Evolutionary conservation across 2,329 filamentous ascomycete species (phyloP).

Genomic region (Cercospora beticola): DNA sequence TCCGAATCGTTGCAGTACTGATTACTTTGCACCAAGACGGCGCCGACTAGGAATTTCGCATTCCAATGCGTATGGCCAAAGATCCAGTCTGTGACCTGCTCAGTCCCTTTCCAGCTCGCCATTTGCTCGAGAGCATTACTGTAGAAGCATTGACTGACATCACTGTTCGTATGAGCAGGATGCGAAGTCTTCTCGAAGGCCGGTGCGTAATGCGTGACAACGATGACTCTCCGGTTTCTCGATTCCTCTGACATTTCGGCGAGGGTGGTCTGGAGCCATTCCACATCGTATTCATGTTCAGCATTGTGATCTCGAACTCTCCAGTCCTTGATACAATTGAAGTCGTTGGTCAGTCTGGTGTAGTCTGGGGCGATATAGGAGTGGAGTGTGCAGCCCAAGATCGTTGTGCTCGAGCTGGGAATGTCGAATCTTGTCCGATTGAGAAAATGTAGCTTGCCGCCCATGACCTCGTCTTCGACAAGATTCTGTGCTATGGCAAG

Average conservation of each 20-base stretch:
- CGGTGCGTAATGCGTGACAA: conserved; percentile 60
- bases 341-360: conserved; percentile 49
- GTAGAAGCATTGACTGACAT: conserved; percentile 53
- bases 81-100: conserved; percentile 39
- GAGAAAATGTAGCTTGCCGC: conserved; percentile 43
- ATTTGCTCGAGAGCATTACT: conserved; percentile 38
- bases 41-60: conserved; percentile 37
- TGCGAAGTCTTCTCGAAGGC: conserved; percentile 48
- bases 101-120: conserved; percentile 1
- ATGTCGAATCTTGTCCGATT: conserved; percentile 44
- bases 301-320: conserved; percentile 50
- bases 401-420: conserved; percentile 42
- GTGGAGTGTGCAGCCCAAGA: conserved; percentile 60
- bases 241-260: conserved; percentile 5
- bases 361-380: conserved; percentile 47
- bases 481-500: conserved; percentile 43
- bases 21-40: conserved; percentile 42
- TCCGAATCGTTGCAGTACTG: conserved; percentile 27
- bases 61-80: conserved; percentile 52
- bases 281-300: conserved; percentile 47
- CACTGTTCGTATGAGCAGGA: conserved; percentile 49
- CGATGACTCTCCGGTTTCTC: conserved; percentile 21
- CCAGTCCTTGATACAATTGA: conserved; percentile 54
- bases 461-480: conserved; percentile 42
- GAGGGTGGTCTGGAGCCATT: conserved; percentile 52